Base-by-base conservation (phyloP, 1,284 basidiomycete species). In the Taiwanofungus camphoratus region DNA sequence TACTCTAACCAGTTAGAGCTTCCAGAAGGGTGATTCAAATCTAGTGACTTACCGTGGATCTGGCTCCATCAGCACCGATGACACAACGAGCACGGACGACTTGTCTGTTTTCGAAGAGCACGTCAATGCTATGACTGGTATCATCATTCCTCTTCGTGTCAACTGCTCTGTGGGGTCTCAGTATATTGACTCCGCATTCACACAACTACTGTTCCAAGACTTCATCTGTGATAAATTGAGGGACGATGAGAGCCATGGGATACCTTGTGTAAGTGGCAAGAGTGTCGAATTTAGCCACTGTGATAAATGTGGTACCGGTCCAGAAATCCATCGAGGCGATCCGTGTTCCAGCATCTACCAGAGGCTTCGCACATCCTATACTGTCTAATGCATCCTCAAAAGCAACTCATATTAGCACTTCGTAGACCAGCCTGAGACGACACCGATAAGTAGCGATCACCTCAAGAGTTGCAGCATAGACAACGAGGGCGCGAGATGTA, bases 11-110 rank as follows among this genome's bases (percentile, higher is more conserved):
- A 9, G 26, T 15, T 15, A 46, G 27, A 39, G n/a, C n/a, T n/a
- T n/a, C n/a, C n/a, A 22, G 8, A 13, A 26, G n/a, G 19, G 29
- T 24, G 20, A 45, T 11, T 38, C 38, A 9, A 11, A 46, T n/a
- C n/a, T n/a, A 54, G 5, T 50, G 13, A 16, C 74, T 49, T 52
- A 76, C 79, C 13, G 61, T 56, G 2, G 79, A 81, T 40, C 58
- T 65, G 13, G 71, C 62, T n/a, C 79, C 78, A 54, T 81, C 77
- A 9, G 78, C 76, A 29, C 73, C 77, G 22, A 80, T 53, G 1
- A 79, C 68, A 51, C 75, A 76, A 19, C 62, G 65, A 9, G 76
- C 62, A 1, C 59, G 65, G 23, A 79, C 56, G 11, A 63, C 56
- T 39, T 67, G 64, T 1, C 76, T 76, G 26, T 69, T 66, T 22